Percentiles rank a stretch among this genome's conserved stretches.
Evolutionary conservation across 129 eudicot species (phyloP).

Genomic region (Solidago caesia): DNA sequence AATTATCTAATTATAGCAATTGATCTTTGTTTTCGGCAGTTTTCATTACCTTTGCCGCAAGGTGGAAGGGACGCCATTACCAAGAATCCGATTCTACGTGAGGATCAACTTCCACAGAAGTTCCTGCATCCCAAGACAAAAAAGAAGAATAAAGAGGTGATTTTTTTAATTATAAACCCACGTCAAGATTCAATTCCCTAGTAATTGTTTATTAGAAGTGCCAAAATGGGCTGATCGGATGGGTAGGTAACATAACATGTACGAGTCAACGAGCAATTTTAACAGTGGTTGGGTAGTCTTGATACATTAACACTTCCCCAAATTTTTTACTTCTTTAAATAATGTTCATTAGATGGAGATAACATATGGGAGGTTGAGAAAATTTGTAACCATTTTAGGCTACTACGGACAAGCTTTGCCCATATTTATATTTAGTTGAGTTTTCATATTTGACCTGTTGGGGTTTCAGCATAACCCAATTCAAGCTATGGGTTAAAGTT

Average conservation of each 20-base stretch:
- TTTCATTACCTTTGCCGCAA: constrained; percentile 89
- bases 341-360: background rate
- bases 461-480: background rate
- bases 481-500: background rate
- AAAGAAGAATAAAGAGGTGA: constrained; percentile 78
- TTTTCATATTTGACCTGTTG: background rate
- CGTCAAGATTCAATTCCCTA: background rate
- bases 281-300: background rate
- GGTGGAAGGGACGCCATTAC: constrained; percentile 88
- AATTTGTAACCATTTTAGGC: background rate
- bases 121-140: constrained; percentile 68
- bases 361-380: background rate
- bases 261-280: too few relatives aligned
- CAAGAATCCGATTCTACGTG: constrained; percentile 89
- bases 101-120: constrained; percentile 85
- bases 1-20: background rate
- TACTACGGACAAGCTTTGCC: background rate
- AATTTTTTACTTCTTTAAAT: background rate
- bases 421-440: background rate
- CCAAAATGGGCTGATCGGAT: too few relatives aligned
- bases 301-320: background rate
- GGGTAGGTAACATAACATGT: too few relatives aligned
- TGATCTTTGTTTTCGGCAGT: constrained; percentile 42
- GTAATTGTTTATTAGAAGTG: background rate
- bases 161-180: background rate